Base-by-base conservation (phyloP, 345 rosid species). In the Gossypium sturtianum region DNA sequence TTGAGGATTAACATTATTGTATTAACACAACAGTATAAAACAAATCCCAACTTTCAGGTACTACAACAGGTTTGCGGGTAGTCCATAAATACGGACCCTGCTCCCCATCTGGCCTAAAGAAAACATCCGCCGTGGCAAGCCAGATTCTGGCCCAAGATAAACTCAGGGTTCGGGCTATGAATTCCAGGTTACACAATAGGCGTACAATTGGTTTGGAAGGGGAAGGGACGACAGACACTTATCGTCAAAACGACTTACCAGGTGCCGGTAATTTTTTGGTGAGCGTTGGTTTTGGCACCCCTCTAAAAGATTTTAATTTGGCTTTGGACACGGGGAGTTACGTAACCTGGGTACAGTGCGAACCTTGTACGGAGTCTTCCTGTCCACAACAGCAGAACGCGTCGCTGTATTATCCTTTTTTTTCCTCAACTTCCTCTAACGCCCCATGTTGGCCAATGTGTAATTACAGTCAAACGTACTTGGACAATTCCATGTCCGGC, bases 301-400 rank as follows among this genome's bases (percentile, higher is more conserved):
- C 81, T 0, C 20, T 2, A 65, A 61, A 8, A 19, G 6, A 57
- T 7, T 66, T 72, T 17, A 54, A 25, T 49, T 58, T 82, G 71
- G 58, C 66, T 57, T 65, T 82, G 4, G 80, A 82, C 56, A 76
- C 80, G 7, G 80, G 80, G 23, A 78, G 84, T 51, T 17, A 12
- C 58, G 12, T 1, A 2, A 78, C 82, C 17, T 82, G 82, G 84
- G 69, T 82, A 29, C 59, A 34, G 43, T 82, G 82, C 44, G 15
- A 54, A 34, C 74, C 68, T 13, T 72, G 72, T 15, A 12, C 29
- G 3, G 34, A 3, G 49, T 11, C 6, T 64, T 7, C 16, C 12
- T 41, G 62, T 71, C 54, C 54, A 13, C 0, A 11, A 0, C 68
- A 64, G 12, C 49, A 38, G 9, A 52, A 70, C 2, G 4, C 19